Percentiles rank a stretch among this genome's conserved stretches.
phyloP scores from a whole-genome alignment of 768 basidiomycete species.

The Leccinum truebloodii region DNA sequence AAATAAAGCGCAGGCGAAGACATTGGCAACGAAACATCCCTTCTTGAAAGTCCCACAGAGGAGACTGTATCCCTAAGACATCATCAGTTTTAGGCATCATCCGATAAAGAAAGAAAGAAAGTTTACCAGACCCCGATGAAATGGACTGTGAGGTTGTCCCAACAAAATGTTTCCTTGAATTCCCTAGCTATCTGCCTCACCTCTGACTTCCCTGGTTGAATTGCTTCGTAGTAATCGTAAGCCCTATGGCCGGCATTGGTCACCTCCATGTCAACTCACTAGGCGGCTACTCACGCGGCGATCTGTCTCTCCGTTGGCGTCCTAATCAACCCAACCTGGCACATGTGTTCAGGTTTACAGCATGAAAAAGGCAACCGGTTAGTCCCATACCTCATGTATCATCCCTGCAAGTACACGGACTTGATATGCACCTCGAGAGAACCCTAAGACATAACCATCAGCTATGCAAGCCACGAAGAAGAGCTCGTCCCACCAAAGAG shows the following conservation, averaged over 20 bases:
- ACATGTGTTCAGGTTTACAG: background rate
- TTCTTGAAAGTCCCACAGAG: conserved; percentile 53
- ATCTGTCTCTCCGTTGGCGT: background rate
- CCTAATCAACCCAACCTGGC: background rate
- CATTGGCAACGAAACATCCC: conserved; percentile 49
- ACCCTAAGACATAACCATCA: background rate
- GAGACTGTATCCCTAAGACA: conserved; percentile 55
- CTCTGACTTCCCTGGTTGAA: background rate
- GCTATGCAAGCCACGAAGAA: too few relatives aligned
- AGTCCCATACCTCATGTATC: background rate
- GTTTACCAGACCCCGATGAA: conserved; percentile 49
- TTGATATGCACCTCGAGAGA: conserved; percentile 4
- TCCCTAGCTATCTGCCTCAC: background rate
- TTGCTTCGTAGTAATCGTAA: background rate
- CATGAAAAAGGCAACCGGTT: background rate
- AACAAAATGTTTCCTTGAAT: conserved; percentile 1
- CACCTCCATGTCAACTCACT: background rate
- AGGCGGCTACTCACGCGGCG: background rate
- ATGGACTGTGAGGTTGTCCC: background rate
- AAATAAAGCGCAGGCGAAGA: conserved; percentile 44
- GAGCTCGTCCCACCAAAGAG: background rate
- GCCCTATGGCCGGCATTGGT: background rate
- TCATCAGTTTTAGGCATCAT: background rate
- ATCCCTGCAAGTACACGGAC: conserved; percentile 2
- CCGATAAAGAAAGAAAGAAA: conserved; percentile 11